Evolutionary conservation across 148 eudicot species (phyloP).

Genomic region (Rhododendron simsii): DNA sequence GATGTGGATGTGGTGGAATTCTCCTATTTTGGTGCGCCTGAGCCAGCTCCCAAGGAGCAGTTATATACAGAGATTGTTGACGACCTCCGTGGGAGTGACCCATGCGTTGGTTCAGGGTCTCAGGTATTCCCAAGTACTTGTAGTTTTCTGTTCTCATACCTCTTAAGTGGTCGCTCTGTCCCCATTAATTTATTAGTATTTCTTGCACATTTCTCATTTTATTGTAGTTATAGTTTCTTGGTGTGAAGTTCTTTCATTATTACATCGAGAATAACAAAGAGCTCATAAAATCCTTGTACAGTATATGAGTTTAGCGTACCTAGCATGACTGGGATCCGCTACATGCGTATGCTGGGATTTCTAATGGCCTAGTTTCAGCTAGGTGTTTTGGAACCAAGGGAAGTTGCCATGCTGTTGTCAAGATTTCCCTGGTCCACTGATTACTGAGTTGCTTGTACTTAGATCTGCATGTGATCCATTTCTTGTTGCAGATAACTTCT

Average conservation of each 20-base stretch:
- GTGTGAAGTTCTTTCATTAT: neutral
- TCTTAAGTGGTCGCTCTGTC: neutral
- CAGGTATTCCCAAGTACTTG: conserved; percentile 49
- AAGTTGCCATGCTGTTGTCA: neutral
- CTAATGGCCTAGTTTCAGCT: neutral
- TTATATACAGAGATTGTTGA: conserved; percentile 95
- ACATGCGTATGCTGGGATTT: neutral
- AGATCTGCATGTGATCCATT: neutral
- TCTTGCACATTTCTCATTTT: neutral
- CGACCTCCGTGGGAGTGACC: conserved; percentile 93
- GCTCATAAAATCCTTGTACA: neutral
- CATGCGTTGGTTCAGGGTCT: conserved; percentile 91
- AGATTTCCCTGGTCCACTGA: neutral
- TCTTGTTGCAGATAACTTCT: neutral
- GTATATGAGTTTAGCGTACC: neutral
- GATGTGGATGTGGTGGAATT: conserved; percentile 96
- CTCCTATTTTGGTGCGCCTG: conserved; percentile 97
- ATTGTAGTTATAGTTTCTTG: neutral
- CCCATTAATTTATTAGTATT: neutral
- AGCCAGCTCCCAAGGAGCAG: conserved; percentile 93
- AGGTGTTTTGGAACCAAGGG: neutral
- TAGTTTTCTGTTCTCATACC: neutral
- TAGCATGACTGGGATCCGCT: neutral
- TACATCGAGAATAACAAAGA: neutral
- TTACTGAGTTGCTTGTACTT: neutral